Conservation (phyloP, 108 stramenopile species). For the Schizochytrium sp. region DNA sequence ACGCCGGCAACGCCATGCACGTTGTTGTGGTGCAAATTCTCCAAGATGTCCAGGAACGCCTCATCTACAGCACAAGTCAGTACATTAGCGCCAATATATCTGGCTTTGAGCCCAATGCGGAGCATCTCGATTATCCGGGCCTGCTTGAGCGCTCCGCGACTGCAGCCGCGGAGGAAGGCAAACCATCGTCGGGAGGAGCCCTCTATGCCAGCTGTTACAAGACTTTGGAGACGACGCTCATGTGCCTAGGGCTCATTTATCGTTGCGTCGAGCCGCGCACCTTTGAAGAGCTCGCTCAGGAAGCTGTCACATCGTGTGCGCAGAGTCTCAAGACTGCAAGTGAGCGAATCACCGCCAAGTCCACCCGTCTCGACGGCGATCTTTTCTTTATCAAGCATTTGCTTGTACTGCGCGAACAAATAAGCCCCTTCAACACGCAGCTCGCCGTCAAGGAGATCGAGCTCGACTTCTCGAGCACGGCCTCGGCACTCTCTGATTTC, state of each 20-base stretch:
- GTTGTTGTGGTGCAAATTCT: neutral
- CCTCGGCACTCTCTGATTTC: neutral
- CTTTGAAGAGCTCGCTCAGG: neutral
- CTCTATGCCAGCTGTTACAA: neutral
- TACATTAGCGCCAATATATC: neutral
- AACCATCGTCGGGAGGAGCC: neutral
- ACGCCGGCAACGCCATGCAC: neutral
- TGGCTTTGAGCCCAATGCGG: neutral
- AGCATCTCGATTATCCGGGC: neutral
- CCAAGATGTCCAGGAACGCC: neutral
- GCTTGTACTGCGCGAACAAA: slow-evolving; percentile 13
- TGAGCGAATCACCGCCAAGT: neutral
- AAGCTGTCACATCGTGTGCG: neutral
- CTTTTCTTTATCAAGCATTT: slow-evolving; percentile 1
- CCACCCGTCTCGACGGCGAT: neutral
- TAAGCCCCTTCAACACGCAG: neutral
- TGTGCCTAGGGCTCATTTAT: neutral
- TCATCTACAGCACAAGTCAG: neutral
- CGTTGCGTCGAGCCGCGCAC: neutral
- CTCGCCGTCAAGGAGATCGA: neutral
- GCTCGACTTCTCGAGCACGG: neutral
- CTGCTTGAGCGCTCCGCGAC: neutral
- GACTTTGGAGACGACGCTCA: neutral
- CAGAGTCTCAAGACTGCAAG: neutral
- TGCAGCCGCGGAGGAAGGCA: neutral